phyloP scores from a whole-genome alignment of 225 moss, liverwort and hornwort species.

The Pseudisothecium myosuroides region DNA sequence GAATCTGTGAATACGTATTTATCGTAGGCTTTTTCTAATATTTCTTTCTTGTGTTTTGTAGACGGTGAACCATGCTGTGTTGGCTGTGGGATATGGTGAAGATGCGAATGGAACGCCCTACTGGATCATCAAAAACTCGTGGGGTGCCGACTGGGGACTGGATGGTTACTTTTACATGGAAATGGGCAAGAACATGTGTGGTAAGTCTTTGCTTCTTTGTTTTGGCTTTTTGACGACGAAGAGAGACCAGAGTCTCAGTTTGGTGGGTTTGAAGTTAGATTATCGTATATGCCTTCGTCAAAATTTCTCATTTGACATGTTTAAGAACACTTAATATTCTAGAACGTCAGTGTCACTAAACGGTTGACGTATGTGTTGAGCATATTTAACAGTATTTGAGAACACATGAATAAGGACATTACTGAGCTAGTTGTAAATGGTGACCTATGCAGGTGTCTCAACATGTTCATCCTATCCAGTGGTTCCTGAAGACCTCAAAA shows the following conservation, averaged over 20 bases:
- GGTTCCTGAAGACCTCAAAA: slow-evolving; percentile 74
- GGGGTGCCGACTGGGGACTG: slow-evolving; percentile 79
- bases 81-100: slow-evolving; percentile 88
- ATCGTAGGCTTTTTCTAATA: not conserved
- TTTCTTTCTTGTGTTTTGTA: not conserved
- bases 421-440: not conserved
- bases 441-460: slow-evolving; percentile 58
- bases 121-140: slow-evolving; percentile 97
- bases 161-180: slow-evolving; percentile 87
- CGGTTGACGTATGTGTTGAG: not conserved
- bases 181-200: slow-evolving; percentile 99
- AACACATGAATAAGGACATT: not conserved
- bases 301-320: not conserved
- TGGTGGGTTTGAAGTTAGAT: not conserved
- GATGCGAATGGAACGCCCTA: slow-evolving; percentile 54
- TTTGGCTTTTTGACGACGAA: not conserved
- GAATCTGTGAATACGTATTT: not conserved
- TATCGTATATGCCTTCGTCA: not conserved
- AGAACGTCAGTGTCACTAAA: not conserved
- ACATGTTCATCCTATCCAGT: slow-evolving; percentile 90
- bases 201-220: slow-evolving; percentile 29
- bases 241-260: not conserved
- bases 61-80: slow-evolving; percentile 97
- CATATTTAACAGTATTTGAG: not conserved
- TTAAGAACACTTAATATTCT: not conserved